Percentiles rank a stretch among this genome's conserved stretches.
These are phyloP conservation scores for Kappamyces sp. DNA, from an alignment of 192 early-diverging fungal species.

Conservation along the genomic window DNA sequence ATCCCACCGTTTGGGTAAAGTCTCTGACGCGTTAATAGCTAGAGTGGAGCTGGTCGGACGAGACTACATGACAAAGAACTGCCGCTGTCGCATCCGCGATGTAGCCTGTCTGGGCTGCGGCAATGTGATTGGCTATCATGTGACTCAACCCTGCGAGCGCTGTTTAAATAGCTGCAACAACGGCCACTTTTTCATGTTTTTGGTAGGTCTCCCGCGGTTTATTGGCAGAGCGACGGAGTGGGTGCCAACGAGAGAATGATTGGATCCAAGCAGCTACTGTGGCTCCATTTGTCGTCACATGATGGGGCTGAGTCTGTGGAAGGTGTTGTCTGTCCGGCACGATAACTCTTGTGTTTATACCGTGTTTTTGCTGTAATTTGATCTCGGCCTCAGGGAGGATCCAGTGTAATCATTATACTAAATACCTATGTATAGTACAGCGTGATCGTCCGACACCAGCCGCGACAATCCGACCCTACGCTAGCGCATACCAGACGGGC, in stretches of 20 bases:
- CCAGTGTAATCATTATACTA: too few species aligned
- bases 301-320: not conserved
- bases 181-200: conserved; percentile 98
- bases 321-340: too few species aligned
- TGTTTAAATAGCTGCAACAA: conserved; percentile 93
- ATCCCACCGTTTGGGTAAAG: conserved; percentile 54
- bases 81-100: conserved; percentile 71
- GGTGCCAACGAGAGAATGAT: conserved; percentile 36
- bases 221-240: conserved; percentile 45
- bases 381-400: too few species aligned
- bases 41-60: conserved; percentile 62
- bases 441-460: too few species aligned
- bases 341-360: too few species aligned
- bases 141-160: conserved; percentile 70
- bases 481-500: too few species aligned
- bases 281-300: conserved; percentile 7
- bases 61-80: conserved; percentile 76
- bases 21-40: not conserved
- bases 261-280: conserved; percentile 7
- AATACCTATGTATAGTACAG: too few species aligned
- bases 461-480: too few species aligned
- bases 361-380: too few species aligned
- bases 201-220: conserved; percentile 27
- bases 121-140: conserved; percentile 70
- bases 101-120: conserved; percentile 67